Conservation (phyloP, 2,329 filamentous ascomycete species). For the Arthrobotrys iridis region DNA sequence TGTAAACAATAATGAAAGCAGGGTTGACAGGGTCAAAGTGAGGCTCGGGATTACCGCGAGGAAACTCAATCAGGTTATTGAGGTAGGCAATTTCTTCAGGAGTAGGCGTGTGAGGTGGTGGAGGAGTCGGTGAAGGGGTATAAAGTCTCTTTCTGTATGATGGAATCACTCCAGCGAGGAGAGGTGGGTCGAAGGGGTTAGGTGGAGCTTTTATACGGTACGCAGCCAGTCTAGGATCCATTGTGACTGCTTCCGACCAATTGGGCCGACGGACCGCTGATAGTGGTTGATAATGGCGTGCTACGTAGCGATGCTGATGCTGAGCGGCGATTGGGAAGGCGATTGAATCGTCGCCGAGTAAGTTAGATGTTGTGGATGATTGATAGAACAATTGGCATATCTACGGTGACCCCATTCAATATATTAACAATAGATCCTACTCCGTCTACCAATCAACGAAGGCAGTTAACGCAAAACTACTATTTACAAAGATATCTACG, state of each 20-base stretch:
- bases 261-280: too few relatives aligned
- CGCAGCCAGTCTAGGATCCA: background rate
- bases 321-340: background rate
- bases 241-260: background rate
- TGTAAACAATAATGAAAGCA: background rate
- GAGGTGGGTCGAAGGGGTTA: background rate
- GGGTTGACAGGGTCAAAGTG: conserved; percentile 23
- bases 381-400: too few relatives aligned
- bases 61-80: background rate
- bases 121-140: conserved; percentile 31
- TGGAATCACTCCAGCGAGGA: background rate
- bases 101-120: conserved; percentile 7
- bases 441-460: too few relatives aligned
- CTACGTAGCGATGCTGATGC: background rate
- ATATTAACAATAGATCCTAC: too few relatives aligned
- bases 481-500: too few relatives aligned
- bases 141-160: conserved; percentile 4
- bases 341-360: conserved; percentile 9
- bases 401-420: too few relatives aligned
- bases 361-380: background rate
- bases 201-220: too few relatives aligned
- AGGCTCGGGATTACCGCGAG: background rate
- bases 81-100: conserved; percentile 3
- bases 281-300: conserved; percentile 21
- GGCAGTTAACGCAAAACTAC: too few relatives aligned